Evolutionary conservation across 768 basidiomycete genomes (phyloP), one percentile per base, ranked within the genome.

Genomic region (Trametes cingulata): DNA sequence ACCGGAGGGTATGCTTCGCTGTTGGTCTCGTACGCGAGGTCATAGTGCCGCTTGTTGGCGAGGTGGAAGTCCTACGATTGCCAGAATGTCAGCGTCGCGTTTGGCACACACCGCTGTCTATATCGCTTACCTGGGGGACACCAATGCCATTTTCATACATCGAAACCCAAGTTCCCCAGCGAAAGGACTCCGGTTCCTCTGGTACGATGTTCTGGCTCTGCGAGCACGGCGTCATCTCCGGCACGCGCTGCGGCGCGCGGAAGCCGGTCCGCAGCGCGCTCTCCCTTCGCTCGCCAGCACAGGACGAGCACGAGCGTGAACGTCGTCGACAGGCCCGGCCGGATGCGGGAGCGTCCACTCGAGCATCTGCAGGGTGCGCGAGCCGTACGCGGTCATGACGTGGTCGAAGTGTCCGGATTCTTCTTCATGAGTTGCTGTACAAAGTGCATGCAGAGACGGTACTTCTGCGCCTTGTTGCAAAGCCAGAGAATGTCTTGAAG

Each of bases 81-180:
- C 10, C 36, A 54, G 27, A 33, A 36, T 20, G 47, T 50, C 14
- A 15, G 40, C 2, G 37, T n/a, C n/a, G 7, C 25, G 58, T 12
- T n/a, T n/a, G n/a, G 35, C n/a, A 27, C 29, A 9, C 29, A 45
- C 6, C 29, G 47, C 62, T n/a, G n/a, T n/a, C n/a, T n/a, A n/a
- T n/a, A n/a, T n/a, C n/a, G n/a, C 77, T 63, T 62, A 91, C 93
- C 80, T 91, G 89, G 24, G 90, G 85, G 0, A 98, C 92, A 2
- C 97, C 97, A 20, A 91, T 72, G 0, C 97, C 97, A 67, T 94
- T 93, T 76, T 98, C 96, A 72, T 98, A 98, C 97, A 98, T 98
- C 92, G 93, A 98, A n/a, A 1, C 96, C 97, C 12, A 98, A 76
- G 69, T 98, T 97, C 94, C 94, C 98, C 87, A 97, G 92, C 1